A percentile compares a stretch with the other conserved stretches of the same genome.
Conservation (phyloP, 2,329 filamentous ascomycete genomes). For the Penicillium psychrosexuale region DNA sequence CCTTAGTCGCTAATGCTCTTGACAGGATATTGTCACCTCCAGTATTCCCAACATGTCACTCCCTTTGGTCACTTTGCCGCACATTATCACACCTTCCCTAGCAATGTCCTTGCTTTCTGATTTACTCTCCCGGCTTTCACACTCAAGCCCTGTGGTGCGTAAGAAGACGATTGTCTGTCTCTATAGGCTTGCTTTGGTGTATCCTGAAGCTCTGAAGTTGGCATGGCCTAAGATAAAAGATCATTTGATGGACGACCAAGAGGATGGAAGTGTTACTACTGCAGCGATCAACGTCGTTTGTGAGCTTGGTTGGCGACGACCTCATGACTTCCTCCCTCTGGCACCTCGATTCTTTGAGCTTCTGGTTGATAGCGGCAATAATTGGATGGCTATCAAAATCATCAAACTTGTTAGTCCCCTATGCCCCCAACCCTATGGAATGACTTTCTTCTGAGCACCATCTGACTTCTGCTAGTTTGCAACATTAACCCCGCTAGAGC, state of each 20-base stretch:
- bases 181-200: constrained; percentile 91
- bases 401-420: constrained; percentile 75
- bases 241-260: constrained; percentile 79
- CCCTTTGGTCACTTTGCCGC: constrained; percentile 84
- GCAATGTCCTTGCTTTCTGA: constrained; percentile 86
- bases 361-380: constrained; percentile 86
- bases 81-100: constrained; percentile 88
- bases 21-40: constrained; percentile 59
- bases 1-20: constrained; percentile 13
- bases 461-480: constrained; percentile 66
- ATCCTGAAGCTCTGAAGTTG: constrained; percentile 85
- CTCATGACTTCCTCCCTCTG: constrained; percentile 87
- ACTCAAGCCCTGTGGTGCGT: constrained; percentile 78
- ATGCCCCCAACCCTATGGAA: neutral
- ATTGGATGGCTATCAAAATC: constrained; percentile 99
- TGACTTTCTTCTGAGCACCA: neutral
- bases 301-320: constrained; percentile 89
- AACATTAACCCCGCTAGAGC: constrained; percentile 86
- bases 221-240: constrained; percentile 99
- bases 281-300: constrained; percentile 97
- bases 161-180: constrained; percentile 97
- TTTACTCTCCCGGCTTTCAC: constrained; percentile 77
- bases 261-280: constrained; percentile 89
- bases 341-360: constrained; percentile 90
- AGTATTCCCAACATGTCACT: constrained; percentile 75